Evolutionary conservation across 2,329 filamentous ascomycete species (phyloP), one percentile per base, ranked within the genome.

Genomic region (Trichoderma sp.): DNA sequence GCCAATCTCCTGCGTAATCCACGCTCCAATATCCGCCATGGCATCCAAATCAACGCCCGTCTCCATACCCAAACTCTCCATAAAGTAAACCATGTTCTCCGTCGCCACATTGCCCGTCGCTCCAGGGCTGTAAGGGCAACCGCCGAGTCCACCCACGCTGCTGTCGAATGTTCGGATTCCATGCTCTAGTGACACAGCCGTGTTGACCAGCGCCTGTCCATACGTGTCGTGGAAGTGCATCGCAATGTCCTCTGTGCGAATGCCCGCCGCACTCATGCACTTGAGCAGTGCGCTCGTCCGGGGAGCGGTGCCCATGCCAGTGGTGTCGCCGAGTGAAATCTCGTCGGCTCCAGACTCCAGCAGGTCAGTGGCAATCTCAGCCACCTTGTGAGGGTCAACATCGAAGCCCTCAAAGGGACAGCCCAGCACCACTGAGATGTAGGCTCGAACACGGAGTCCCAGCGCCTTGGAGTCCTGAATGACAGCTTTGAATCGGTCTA

Each of bases 201-300:
- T 91, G 78, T 97, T 97, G 8, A 94, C 91, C n/a, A 95, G 84
- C 1, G 93, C 93, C 83, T 94, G 92, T 1, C 93, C 93, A 78
- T 94, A 95, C 1, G 94, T 97, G 78, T 97, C 93, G 80, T 97
- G 94, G 77, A 97, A 95, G 81, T 97, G 94, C 83, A 95, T 90
- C 0, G 93, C 93, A 12, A 97, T 82, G 76, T 93, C 91, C 76
- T 90, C 88, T 69, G 86, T 87, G 23, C 91, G 86, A 20, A 97
- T 86, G 0, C 91, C 91, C 2, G 91, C 92, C 1, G 89, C 87
- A 9, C 85, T 81, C 81, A 94, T 83, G 70, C 90, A 90, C 74
- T 86, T 86, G 71, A 94, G 84, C 61, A 94, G 83, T 70, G 88
- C 87, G 70, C 85, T 83, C 3, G 91, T 93, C 70, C 89, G 85